A percentile compares a stretch with the other conserved stretches of the same genome.
Conservation (phyloP, 805 yeast species). For the Grigorovia yakushimaensis region DNA sequence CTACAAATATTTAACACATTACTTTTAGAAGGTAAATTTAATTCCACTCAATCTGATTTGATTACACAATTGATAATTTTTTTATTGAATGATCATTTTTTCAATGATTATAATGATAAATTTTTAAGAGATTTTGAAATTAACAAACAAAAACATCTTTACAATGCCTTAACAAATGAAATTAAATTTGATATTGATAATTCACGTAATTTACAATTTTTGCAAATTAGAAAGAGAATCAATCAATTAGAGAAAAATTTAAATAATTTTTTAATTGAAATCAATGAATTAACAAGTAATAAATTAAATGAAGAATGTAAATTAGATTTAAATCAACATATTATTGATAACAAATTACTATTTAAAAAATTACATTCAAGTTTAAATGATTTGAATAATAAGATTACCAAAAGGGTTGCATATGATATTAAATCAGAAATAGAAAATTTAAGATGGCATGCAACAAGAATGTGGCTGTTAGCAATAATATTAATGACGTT, state of each 20-base stretch:
- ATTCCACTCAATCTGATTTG: constrained; percentile 15
- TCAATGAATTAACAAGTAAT: constrained; percentile 50
- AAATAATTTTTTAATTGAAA: constrained; percentile 64
- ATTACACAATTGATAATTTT: constrained; percentile 27
- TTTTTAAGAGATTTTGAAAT: constrained; percentile 44
- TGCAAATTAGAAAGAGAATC: constrained; percentile 33
- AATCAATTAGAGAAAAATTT: constrained; percentile 64
- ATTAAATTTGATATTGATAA: constrained; percentile 66
- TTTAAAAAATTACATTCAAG: constrained; percentile 58
- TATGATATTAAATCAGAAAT: constrained; percentile 79
- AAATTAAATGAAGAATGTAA: constrained; percentile 65
- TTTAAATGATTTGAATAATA: constrained; percentile 75
- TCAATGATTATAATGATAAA: constrained; percentile 32
- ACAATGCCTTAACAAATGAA: constrained; percentile 89
- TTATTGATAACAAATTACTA: constrained; percentile 69
- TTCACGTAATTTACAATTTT: constrained; percentile 57
- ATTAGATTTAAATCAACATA: constrained; percentile 78
- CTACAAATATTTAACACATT: constrained; percentile 12
- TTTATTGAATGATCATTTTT: constrained; percentile 32
- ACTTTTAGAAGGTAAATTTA: constrained; percentile 12
- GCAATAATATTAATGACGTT: constrained; percentile 62
- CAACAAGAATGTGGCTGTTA: constrained; percentile 78
- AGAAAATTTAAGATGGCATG: constrained; percentile 86
- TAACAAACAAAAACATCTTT: constrained; percentile 80
- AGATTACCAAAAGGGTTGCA: constrained; percentile 70